phyloP scores from a whole-genome alignment of 169 alveolate genomes.

The Plasmodium chabaudi region DNA sequence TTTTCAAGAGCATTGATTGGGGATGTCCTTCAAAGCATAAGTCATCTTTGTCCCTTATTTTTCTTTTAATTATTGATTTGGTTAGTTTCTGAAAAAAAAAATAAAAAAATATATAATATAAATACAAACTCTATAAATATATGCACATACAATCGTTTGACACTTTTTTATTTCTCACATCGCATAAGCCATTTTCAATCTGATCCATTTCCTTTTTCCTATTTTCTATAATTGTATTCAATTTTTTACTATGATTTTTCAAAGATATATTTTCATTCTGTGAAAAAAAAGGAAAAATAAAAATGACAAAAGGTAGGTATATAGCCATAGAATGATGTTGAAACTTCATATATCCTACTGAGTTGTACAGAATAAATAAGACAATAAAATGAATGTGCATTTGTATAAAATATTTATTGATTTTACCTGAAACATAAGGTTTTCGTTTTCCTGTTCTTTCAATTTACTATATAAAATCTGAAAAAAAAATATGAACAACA shows the following conservation, averaged over 20 bases:
- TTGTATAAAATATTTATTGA: neutral
- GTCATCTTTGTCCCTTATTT: slow-evolving; percentile 43
- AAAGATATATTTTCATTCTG: slow-evolving; percentile 59
- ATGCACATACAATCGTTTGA: too few species aligned
- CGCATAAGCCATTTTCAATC: slow-evolving; percentile 17
- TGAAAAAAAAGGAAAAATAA: neutral
- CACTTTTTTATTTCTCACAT: neutral
- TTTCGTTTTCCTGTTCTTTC: slow-evolving; percentile 45
- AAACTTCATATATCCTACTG: too few species aligned
- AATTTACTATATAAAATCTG: slow-evolving; percentile 44
- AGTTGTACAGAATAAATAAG: too few species aligned
- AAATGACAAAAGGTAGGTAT: neutral
- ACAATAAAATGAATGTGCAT: neutral
- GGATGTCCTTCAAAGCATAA: slow-evolving; percentile 68
- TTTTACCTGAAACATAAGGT: slow-evolving; percentile 33
- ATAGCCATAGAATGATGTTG: too few species aligned
- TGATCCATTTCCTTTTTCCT: slow-evolving; percentile 34
- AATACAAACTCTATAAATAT: neutral
- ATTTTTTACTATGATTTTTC: slow-evolving; percentile 9
- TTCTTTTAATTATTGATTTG: slow-evolving; percentile 22
- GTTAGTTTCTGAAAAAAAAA: slow-evolving; percentile 25
- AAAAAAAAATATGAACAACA: neutral
- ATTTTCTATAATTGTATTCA: slow-evolving; percentile 13
- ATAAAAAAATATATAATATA: neutral
- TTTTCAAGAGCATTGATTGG: slow-evolving; percentile 36